Evolutionary conservation across 2,329 filamentous ascomycete species (phyloP).

Genomic region (Coleophoma eucalyptorum): DNA sequence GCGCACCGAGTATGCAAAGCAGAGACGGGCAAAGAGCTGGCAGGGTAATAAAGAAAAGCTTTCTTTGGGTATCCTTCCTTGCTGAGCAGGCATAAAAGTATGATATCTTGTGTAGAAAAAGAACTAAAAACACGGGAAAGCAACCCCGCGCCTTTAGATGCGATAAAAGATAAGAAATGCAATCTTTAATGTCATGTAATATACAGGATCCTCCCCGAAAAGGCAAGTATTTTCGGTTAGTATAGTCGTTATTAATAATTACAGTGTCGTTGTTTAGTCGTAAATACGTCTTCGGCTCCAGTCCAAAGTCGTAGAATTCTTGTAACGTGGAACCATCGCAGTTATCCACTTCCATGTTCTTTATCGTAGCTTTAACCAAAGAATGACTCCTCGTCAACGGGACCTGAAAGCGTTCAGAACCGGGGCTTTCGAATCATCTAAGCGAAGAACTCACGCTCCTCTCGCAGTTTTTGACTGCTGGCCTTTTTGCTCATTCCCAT

Average conservation of each 20-base stretch:
- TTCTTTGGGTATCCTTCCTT: too few relatives aligned
- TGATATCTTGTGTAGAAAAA: not conserved
- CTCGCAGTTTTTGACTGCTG: conserved; percentile 20
- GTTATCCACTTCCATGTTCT: not conserved
- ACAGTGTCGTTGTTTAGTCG: not conserved
- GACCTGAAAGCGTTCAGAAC: conserved; percentile 10
- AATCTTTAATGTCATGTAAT: not conserved
- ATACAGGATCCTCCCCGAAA: not conserved
- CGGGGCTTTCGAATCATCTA: not conserved
- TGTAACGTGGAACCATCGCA: conserved; percentile 3
- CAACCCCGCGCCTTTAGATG: not conserved
- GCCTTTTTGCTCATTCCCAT: conserved; percentile 36
- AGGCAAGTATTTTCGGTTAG: not conserved
- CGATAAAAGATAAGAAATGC: not conserved
- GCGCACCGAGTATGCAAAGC: too few relatives aligned
- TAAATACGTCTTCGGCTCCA: conserved; percentile 15
- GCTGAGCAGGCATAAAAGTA: too few relatives aligned
- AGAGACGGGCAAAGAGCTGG: too few relatives aligned
- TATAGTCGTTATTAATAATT: conserved; percentile 1
- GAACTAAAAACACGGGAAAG: not conserved
- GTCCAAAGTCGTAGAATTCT: conserved; percentile 17
- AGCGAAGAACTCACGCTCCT: conserved; percentile 21
- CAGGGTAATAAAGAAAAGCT: too few relatives aligned
- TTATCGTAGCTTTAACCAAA: conserved; percentile 20
- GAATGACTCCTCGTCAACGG: conserved; percentile 27